Evolutionary conservation across 495 filamentous ascomycete species (phyloP), one percentile per base, ranked within the genome.

Genomic region (Neurospora sp.): DNA sequence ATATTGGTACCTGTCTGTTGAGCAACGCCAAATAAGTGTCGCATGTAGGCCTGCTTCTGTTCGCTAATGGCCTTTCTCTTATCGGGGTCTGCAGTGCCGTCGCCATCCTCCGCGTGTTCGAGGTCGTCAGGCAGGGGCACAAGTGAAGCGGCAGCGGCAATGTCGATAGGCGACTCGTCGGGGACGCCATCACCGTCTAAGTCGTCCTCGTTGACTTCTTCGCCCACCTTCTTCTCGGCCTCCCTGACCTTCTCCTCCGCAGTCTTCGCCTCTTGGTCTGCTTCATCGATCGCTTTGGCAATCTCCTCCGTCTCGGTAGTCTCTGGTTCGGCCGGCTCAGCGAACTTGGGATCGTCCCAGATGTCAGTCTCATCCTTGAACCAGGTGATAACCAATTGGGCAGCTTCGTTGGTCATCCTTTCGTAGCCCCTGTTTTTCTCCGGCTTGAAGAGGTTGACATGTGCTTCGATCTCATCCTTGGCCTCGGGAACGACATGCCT

Each of bases 371-470:
- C 84, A 45, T 83, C 82, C 31, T 80, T 78, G 22, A 84, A 83
- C 90, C 89, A 92, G 14, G 78, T 76, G 0, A 85, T 78, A 4
- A 90, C 82, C 45, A 88, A 79, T 70, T 87, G 85, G 73, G 89
- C 90, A 18, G 92, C 89, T 69, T 89, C 80, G 68, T 89, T 86
- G 27, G 88, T 83, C 83, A 98, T 88, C 22, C 82, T 81, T 76
- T 90, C 88, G 76, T 94, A 97, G 39, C 89, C 90, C 39, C 88
- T 87, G 77, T 97, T 97, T 71, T 90, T 88, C 75, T 88, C 89
- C 35, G 88, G 88, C 71, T 86, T 82, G 77, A 98, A 98, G 90
- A 98, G 93, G 71, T 85, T 90, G 81, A 91, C 87, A 80, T 98
- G 96, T 8, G 95, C 94, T 72, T 85, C 85, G 18, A 92, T 87